Conservation (phyloP, 805 yeast species). For the Saturnispora diversa region DNA sequence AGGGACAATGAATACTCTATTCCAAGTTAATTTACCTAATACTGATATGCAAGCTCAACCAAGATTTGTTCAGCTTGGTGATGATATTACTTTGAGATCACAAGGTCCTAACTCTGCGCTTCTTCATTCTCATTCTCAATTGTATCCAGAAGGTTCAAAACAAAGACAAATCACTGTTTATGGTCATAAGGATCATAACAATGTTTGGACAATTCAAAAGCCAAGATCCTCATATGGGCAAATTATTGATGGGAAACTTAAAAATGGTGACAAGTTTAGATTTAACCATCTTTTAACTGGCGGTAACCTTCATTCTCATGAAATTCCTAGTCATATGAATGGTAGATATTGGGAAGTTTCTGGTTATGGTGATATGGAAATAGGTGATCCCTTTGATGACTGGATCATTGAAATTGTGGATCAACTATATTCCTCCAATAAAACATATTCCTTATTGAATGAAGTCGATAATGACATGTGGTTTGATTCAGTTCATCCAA, state of each 20-base stretch:
- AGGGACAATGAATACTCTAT: constrained; percentile 78
- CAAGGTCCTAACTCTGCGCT: constrained; percentile 68
- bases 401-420: constrained; percentile 68
- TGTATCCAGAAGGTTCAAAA: constrained; percentile 83
- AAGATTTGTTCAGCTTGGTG: constrained; percentile 53
- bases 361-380: constrained; percentile 56
- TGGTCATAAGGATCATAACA: constrained; percentile 84
- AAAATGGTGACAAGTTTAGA: constrained; percentile 56
- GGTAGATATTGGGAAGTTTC: constrained; percentile 50
- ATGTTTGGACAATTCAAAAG: constrained; percentile 51
- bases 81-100: constrained; percentile 55
- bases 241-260: constrained; percentile 27
- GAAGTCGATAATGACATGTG: constrained; percentile 36
- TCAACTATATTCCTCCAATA: constrained; percentile 34
- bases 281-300: constrained; percentile 54
- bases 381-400: constrained; percentile 69
- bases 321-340: constrained; percentile 53
- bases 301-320: constrained; percentile 66
- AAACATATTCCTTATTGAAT: constrained; percentile 19
- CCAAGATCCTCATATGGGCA: constrained; percentile 26
- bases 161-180: constrained; percentile 97
- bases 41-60: constrained; percentile 62
- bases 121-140: constrained; percentile 79
- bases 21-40: constrained; percentile 78
- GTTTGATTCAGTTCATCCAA: constrained; percentile 54